phyloP scores from a whole-genome alignment of 75 land plant genomes.

The Sequoiadendron giganteum region DNA sequence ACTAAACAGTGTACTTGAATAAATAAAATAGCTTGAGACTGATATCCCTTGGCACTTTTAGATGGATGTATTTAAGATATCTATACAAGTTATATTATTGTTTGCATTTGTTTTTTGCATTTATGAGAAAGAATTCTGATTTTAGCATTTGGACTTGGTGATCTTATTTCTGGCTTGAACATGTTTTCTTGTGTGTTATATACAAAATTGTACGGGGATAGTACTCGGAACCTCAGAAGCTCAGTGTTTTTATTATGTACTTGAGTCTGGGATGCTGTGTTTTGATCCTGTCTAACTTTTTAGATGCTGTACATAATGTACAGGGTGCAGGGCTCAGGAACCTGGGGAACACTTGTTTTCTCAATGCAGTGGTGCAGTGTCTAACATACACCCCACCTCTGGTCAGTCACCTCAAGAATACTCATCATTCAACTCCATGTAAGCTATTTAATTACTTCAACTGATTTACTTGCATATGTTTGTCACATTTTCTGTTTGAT shows the following conservation, averaged over 20 bases:
- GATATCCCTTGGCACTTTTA: too few relatives aligned
- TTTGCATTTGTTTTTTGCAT: background rate
- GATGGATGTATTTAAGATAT: too few relatives aligned
- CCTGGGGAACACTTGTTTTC: slow-evolving; percentile 89
- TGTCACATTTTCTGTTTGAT: background rate
- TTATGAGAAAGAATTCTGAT: background rate
- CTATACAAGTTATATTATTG: background rate
- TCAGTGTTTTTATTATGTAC: background rate
- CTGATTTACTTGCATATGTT: background rate
- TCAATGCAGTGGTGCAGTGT: slow-evolving; percentile 82
- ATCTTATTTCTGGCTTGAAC: background rate
- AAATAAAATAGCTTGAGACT: too few relatives aligned
- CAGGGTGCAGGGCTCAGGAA: slow-evolving; percentile 81
- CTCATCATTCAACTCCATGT: slow-evolving; percentile 29
- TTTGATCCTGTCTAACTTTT: background rate
- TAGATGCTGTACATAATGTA: background rate
- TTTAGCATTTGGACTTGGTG: background rate
- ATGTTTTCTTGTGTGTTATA: background rate
- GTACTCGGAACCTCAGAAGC: background rate
- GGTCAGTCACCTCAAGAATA: slow-evolving; percentile 28
- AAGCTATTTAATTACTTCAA: background rate
- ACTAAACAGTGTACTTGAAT: too few relatives aligned
- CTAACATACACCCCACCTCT: slow-evolving; percentile 75
- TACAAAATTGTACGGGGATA: background rate
- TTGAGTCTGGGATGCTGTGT: background rate